These are phyloP conservation scores for Epichloe uncinata DNA, from an alignment of 2,329 filamentous ascomycete species.

Conservation along the genomic window DNA sequence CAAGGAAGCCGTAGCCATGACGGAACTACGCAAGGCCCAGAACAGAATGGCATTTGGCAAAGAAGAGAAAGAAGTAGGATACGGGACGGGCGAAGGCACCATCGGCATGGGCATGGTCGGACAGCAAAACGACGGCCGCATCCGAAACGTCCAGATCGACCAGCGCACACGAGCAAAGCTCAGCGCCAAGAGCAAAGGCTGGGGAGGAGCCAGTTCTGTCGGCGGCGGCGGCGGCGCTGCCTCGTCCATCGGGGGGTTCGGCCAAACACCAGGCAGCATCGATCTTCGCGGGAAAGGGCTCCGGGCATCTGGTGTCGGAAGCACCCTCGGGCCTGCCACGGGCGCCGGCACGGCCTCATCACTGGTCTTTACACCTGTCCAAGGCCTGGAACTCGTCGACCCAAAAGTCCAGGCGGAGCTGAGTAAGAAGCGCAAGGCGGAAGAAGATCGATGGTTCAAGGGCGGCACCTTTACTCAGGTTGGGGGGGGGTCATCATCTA, in stretches of 20 bases:
- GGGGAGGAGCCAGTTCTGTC: constrained; percentile 60
- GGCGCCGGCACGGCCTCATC: constrained; percentile 79
- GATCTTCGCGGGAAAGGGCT: constrained; percentile 68
- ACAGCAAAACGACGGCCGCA: constrained; percentile 71
- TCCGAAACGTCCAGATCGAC: constrained; percentile 81
- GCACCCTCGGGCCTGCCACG: constrained; percentile 41
- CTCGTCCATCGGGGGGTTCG: constrained; percentile 73
- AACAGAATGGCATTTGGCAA: constrained; percentile 94
- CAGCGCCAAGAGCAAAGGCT: constrained; percentile 89
- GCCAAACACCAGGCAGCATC: constrained; percentile 46
- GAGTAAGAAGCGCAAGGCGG: constrained; percentile 79
- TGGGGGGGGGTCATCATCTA: constrained; percentile 39
- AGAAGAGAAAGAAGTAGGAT: constrained; percentile 87
- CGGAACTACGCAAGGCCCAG: constrained; percentile 87
- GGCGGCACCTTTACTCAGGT: constrained; percentile 94
- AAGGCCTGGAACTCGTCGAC: constrained; percentile 89
- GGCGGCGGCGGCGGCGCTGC: constrained; percentile 51
- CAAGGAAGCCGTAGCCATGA: constrained; percentile 95
- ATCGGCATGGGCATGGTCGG: constrained; percentile 94
- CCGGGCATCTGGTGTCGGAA: constrained; percentile 69
- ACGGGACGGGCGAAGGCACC: constrained; percentile 73
- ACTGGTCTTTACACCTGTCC: constrained; percentile 86
- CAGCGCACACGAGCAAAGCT: constrained; percentile 87
- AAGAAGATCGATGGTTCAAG: constrained; percentile 94
- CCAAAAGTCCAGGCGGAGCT: constrained; percentile 82